Percentiles rank a stretch among this genome's conserved stretches.
Evolutionary conservation across 164 flowering plant genomes (phyloP).

Genomic region (Berberis thunbergii): DNA sequence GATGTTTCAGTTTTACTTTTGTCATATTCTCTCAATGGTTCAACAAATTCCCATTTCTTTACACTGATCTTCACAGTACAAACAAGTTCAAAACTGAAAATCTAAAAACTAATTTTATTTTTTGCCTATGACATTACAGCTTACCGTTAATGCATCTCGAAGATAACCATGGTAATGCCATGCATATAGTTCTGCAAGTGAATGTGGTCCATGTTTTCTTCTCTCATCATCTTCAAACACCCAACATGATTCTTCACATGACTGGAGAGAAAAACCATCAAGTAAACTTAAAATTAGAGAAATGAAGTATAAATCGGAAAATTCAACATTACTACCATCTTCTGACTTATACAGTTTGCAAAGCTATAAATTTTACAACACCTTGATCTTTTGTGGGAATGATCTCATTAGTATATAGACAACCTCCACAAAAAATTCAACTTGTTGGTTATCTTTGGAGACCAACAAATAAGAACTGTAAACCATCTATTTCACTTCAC

Average conservation of each 20-base stretch:
- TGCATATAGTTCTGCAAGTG: constrained; percentile 54
- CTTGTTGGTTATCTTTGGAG: neutral
- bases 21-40: too few relatives aligned
- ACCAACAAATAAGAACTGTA: too few relatives aligned
- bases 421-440: neutral
- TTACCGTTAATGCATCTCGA: constrained; percentile 51
- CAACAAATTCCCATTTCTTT: too few relatives aligned
- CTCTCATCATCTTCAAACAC: constrained; percentile 56
- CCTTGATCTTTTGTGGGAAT: neutral
- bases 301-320: neutral
- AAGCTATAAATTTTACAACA: neutral
- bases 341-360: neutral
- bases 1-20: too few relatives aligned
- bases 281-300: neutral
- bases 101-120: neutral
- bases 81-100: too few relatives aligned
- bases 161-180: constrained; percentile 79
- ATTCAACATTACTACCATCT: neutral
- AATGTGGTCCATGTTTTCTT: constrained; percentile 70
- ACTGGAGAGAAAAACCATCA: constrained; percentile 16
- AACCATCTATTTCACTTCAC: too few relatives aligned
- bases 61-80: too few relatives aligned
- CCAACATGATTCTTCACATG: constrained; percentile 69
- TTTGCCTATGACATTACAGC: neutral
- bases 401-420: neutral